Evolutionary conservation across 345 rosid species (phyloP).

Genomic region (Populus ilicifolia): DNA sequence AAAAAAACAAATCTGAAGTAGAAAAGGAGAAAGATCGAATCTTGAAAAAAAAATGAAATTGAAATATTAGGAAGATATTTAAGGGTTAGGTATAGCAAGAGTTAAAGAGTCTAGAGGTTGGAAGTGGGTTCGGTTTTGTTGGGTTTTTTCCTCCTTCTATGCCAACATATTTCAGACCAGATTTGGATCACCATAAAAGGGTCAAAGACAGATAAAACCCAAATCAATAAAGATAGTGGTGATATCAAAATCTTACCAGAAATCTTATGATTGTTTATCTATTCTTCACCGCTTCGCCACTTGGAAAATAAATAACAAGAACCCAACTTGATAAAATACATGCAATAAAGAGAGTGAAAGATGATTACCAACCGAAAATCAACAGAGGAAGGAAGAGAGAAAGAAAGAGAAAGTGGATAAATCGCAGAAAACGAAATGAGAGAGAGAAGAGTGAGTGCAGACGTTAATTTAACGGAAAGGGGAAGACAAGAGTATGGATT

Average conservation of each 20-base stretch:
- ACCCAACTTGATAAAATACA: not conserved
- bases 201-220: constrained; percentile 10
- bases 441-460: not conserved
- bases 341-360: not conserved
- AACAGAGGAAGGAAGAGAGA: not conserved
- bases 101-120: not conserved
- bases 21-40: not conserved
- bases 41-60: not conserved
- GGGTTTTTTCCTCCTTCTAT: constrained; percentile 25
- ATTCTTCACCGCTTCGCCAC: not conserved
- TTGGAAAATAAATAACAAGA: not conserved
- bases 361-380: not conserved
- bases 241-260: not conserved
- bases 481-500: constrained; percentile 15
- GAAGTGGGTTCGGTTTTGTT: not conserved
- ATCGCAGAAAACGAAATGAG: constrained; percentile 23
- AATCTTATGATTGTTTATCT: not conserved
- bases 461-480: constrained; percentile 13
- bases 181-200: constrained; percentile 34
- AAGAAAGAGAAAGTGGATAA: not conserved
- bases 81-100: not conserved
- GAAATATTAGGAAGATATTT: not conserved
- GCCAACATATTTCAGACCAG: constrained; percentile 42
- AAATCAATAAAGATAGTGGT: not conserved
- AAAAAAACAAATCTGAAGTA: not conserved